Evolutionary conservation across 345 rosid species (phyloP), one percentile per base, ranked within the genome.

Genomic region (Rhizophora apiculata): DNA sequence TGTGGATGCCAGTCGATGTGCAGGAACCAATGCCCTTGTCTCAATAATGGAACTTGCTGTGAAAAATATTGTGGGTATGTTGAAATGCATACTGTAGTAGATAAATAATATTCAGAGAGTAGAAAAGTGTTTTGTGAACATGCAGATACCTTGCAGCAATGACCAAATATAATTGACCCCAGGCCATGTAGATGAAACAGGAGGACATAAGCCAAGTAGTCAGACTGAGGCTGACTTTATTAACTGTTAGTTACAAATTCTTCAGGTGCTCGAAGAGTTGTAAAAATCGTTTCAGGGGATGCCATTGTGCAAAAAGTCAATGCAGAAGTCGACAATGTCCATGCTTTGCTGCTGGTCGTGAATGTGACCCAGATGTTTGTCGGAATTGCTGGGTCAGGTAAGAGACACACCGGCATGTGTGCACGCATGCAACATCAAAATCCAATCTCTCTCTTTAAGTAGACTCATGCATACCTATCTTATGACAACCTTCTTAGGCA

Each of bases 281-380:
- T 82, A 95, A 95, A 80, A 95, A 92, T 68, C 86, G 99, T 67
- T 95, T 95, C 76, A 87, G 97, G 82, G 99, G 99, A 77, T 95
- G 97, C 79, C 99, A 95, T 75, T 95, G 99, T 81, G 97, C 97
- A 62, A 95, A 95, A 82, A 95, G 99, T 72, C 97, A 92, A 79
- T 92, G 99, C 85, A 87, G 99, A 83, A 95, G 99, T 71, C 80
- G 97, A 69, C 99, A 92, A 71, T 95, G 99, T 74, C 99, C 99
- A 16, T 95, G 99, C 81, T 95, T 92, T 87, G 99, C 97, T 69
- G 99, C 97, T 71, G 97, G 92, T 16, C 91, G 97, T 60, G 99
- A 95, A 85, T 95, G 99, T 74, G 99, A 95, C 80, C 99, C 99
- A 6, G 99, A 95, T 83, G 97, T 95, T 79, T 95, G 97, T 82